Percentiles rank a stretch among this genome's conserved stretches.
These are phyloP conservation scores for Vachellia pachyceras DNA, from an alignment of 306 rosid species.

Conservation along the genomic window DNA sequence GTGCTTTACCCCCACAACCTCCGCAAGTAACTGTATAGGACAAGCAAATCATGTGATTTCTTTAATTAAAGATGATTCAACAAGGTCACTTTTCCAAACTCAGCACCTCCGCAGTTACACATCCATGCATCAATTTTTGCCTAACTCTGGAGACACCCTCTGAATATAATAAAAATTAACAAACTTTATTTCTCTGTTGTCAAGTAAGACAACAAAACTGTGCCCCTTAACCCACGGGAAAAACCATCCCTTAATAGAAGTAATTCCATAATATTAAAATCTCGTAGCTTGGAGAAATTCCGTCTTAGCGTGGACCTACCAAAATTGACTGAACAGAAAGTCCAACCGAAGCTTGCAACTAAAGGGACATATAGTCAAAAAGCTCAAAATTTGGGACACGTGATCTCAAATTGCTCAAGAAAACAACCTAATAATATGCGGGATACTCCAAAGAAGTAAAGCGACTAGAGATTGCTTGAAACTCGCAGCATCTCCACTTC, in stretches of 20 bases:
- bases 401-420: background rate
- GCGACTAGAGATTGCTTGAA: background rate
- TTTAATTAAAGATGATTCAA: slow-evolving; percentile 39
- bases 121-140: slow-evolving; percentile 24
- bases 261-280: background rate
- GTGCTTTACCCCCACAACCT: slow-evolving; percentile 50
- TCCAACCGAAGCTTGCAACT: background rate
- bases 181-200: slow-evolving; percentile 19
- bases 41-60: slow-evolving; percentile 48
- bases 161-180: background rate
- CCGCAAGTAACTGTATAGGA: slow-evolving; percentile 33
- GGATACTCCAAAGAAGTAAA: background rate
- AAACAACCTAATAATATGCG: background rate
- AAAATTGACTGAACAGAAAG: background rate
- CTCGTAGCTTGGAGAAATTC: slow-evolving; percentile 14
- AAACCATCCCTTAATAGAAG: background rate
- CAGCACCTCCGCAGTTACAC: slow-evolving; percentile 11
- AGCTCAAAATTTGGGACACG: background rate
- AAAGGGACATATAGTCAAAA: background rate
- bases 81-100: slow-evolving; percentile 17
- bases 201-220: background rate
- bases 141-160: slow-evolving; percentile 7
- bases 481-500: slow-evolving; percentile 7
- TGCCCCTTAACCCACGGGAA: background rate
- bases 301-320: background rate